phyloP scores from a whole-genome alignment of 352 stramenopile species.

The Globisporangium iwayamae region DNA sequence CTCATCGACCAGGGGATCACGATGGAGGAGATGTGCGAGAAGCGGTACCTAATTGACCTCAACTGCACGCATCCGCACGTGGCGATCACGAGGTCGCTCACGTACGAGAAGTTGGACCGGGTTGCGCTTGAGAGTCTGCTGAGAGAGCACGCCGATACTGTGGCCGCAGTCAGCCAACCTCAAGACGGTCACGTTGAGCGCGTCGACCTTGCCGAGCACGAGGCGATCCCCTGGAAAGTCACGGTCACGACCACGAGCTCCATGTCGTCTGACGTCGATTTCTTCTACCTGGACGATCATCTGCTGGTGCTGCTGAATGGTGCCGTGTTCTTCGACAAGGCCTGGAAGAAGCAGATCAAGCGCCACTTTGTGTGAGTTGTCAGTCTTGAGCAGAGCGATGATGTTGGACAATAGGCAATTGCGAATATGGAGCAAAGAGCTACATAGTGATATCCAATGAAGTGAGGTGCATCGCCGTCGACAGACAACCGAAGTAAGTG shows the following conservation, averaged over 20 bases:
- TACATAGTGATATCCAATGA: too few relatives aligned
- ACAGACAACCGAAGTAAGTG: too few relatives aligned
- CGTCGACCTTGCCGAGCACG: constrained; percentile 29
- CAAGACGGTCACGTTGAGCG: constrained; percentile 21
- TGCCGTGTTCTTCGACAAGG: constrained; percentile 35
- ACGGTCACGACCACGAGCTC: constrained; percentile 41
- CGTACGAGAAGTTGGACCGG: constrained; percentile 34
- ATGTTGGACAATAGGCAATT: too few relatives aligned
- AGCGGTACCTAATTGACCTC: constrained; percentile 40
- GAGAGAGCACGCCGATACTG: constrained; percentile 15
- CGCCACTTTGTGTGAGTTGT: constrained; percentile 28
- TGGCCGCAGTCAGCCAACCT: constrained; percentile 14
- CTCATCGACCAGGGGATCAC: constrained; percentile 43
- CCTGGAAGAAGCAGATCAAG: constrained; percentile 33
- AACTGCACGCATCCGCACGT: constrained; percentile 28
- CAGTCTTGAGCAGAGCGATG: too few relatives aligned
- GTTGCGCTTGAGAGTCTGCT: constrained; percentile 19
- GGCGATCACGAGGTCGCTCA: constrained; percentile 35
- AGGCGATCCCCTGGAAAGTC: constrained; percentile 29
- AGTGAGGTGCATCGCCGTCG: too few relatives aligned
- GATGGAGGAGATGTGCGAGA: constrained; percentile 42
- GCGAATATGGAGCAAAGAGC: too few relatives aligned
- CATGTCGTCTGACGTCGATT: constrained; percentile 32
- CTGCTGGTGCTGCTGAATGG: constrained; percentile 32
- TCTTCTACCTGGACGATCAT: constrained; percentile 35